Evolutionary conservation across 2,329 filamentous ascomycete species (phyloP), one percentile per base, ranked within the genome.

Genomic region (Endoconidiophora polonica): DNA sequence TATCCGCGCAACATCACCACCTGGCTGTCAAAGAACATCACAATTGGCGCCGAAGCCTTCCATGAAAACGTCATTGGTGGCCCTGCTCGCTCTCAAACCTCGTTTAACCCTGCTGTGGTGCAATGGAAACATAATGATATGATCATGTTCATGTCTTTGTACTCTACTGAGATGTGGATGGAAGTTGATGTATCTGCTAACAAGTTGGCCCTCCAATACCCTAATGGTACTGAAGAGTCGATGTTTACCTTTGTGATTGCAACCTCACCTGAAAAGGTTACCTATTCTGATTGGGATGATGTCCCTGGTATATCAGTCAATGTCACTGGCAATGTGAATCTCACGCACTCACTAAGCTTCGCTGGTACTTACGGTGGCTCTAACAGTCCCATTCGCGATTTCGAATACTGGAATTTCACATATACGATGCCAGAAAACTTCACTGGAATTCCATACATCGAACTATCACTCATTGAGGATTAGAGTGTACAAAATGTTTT

Each of bases 21-120:
- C 9, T 81, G 74, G 73, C 56, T 81, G 0, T 71, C 71, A 0
- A 60, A 67, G 2, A 68, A 72, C 22, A 62, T 81, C 9, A 77
- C 70, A 6, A 78, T 81, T 54, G 77, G 77, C 37, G 74, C 72
- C 0, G 70, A 77, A 57, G 72, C 73, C 0, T 77, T 76, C 55
- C 66, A 71, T 10, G 69, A 79, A 59, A 70, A 66, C 40, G 67
- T 69, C 1, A 59, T 78, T 4, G 77, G 76, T 7, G 77, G 77
- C 0, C 70, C 72, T 4, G 65, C 68, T 1, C 66, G 66, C 46
- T 73, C 71, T 41, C 67, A 68, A 4, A 65, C 59, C 5, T 68
- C 71, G 0, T 81, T 77, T 59, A 78, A 73, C 52, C 77, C 77
- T 0, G 72, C 73, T 0, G 70, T 80, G 4, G 67, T 75, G 0